Evolutionary conservation across 305 asterid genomes (phyloP).

Genomic region (Fraxinus greggii): DNA sequence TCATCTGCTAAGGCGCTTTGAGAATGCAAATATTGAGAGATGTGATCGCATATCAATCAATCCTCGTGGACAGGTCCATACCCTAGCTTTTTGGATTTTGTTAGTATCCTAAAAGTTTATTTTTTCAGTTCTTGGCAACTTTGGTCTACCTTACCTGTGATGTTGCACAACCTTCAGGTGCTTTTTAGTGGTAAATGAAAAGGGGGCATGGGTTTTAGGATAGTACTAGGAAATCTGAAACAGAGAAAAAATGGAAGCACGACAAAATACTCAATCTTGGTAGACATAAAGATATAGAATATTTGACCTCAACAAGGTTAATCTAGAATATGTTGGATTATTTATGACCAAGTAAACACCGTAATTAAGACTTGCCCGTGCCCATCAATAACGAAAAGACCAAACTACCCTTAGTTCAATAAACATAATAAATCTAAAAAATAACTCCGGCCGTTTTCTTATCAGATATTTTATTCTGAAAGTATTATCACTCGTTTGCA

Average conservation of each 20-base stretch:
- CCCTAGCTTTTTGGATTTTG: constrained; percentile 6
- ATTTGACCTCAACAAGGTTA: background rate
- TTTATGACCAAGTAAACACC: background rate
- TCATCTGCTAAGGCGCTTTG: constrained; percentile 72
- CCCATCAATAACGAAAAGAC: background rate
- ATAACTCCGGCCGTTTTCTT: background rate
- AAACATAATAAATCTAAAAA: background rate
- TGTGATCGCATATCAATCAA: constrained; percentile 91
- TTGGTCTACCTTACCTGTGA: background rate
- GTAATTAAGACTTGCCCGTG: background rate
- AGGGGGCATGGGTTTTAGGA: background rate
- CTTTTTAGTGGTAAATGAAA: background rate
- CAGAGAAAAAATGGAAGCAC: background rate
- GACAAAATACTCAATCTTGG: background rate
- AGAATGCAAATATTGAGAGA: constrained; percentile 82
- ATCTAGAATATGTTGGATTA: background rate
- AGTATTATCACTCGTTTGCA: background rate
- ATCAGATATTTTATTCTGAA: background rate
- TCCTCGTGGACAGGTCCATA: constrained; percentile 91
- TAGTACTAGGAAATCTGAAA: background rate
- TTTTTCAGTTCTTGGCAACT: background rate
- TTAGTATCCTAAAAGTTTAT: background rate
- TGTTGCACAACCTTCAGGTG: background rate
- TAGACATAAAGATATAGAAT: background rate
- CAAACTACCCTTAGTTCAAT: background rate